Base-by-base conservation (phyloP, 148 eudicot species). In the Camellia japonica region DNA sequence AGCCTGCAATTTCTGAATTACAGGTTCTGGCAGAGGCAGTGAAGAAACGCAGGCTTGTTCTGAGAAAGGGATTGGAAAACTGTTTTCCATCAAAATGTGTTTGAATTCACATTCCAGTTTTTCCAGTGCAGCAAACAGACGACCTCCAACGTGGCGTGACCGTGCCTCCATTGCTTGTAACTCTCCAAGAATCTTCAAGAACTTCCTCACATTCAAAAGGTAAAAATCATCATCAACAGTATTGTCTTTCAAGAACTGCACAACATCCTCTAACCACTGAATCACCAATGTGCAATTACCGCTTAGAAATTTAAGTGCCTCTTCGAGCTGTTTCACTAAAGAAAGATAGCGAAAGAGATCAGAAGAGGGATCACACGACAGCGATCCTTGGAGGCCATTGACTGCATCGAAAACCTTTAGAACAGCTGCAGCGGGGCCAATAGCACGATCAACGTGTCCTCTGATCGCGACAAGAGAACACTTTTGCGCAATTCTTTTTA, bases 251-350 rank as follows among this genome's bases (percentile, higher is more conserved):
- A 93, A 59, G 20, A 87, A 80, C n/a, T 65, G 78, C 20, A 83
- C 80, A n/a, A 83, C 83, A 56, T 95, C 97, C 70, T 89, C 91
- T 73, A 93, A 86, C 97, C 97, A 95, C 61, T 72, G 69, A 49
- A 88, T 87, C 55, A 89, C 90, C 76, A 95, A 71, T 84, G 78
- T 78, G 72, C 91, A 90, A 58, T 90, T 93, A 46, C 79, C 83
- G 15, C 88, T 82, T 20, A 93, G 91, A 80, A 95, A 84, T 83
- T 70, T 71, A 38, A 93, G 84, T 7, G 93, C 97, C 74, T 90
- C 97, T 77, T 90, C 89, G 1, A 92, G 85, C 42, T 89, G 91
- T 83, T 86, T 87, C 73, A 89, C 77, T 16, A 59, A 63, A 7
- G 84, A 73, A 56, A 93, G 56, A 82, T 90, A 93, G 3, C 60